phyloP scores from a whole-genome alignment of 177 flowering plant species.

The Viscum album region DNA sequence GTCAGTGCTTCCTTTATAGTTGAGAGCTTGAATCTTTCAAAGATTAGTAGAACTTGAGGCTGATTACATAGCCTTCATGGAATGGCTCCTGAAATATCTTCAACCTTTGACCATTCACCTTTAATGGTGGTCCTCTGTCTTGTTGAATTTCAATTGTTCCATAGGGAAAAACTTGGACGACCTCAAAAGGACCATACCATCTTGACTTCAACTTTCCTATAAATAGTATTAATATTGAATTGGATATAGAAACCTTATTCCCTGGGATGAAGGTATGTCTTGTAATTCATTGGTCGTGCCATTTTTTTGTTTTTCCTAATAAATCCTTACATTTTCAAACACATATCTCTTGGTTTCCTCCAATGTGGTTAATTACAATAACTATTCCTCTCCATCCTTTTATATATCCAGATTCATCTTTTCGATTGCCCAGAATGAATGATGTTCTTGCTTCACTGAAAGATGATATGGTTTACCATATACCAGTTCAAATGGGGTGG shows the following conservation, averaged over 20 bases:
- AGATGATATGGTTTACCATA: neutral
- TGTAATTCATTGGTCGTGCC: neutral
- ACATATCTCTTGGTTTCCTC: neutral
- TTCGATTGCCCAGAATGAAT: conserved; percentile 1
- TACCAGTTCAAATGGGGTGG: neutral
- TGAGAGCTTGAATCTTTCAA: too few relatives aligned
- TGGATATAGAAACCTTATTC: neutral
- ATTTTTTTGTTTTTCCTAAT: neutral
- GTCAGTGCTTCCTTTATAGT: too few relatives aligned
- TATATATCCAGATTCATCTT: neutral
- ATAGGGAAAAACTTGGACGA: neutral
- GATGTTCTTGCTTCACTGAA: neutral
- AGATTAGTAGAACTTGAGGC: too few relatives aligned
- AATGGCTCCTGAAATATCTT: too few relatives aligned
- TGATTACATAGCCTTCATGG: too few relatives aligned
- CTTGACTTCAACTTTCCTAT: neutral
- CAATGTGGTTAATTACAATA: neutral
- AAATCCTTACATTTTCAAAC: neutral
- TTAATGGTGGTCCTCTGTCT: too few relatives aligned
- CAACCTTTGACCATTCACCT: too few relatives aligned
- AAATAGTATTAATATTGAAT: neutral
- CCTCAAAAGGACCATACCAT: neutral
- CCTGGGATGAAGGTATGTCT: neutral
- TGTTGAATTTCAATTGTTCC: neutral
- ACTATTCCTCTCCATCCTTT: neutral